Evolutionary conservation across 75 land plant genomes (phyloP).

Genomic region (Adiantum capillusveneris): DNA sequence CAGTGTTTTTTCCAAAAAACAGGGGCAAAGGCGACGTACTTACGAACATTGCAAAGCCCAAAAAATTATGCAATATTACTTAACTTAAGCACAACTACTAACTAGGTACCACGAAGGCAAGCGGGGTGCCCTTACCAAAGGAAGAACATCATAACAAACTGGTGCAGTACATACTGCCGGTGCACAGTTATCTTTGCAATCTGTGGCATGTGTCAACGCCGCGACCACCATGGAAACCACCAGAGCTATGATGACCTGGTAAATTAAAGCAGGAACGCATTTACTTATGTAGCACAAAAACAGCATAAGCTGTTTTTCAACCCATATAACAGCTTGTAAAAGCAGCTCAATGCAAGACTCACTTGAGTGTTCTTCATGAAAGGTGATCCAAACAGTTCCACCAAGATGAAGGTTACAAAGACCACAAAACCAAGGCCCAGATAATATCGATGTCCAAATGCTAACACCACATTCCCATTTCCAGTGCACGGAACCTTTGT

Average conservation of each 20-base stretch:
- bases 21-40: too few species aligned
- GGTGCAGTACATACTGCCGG: constrained; percentile 3
- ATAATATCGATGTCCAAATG: constrained; percentile 31
- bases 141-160: constrained; percentile 17
- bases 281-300: too few species aligned
- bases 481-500: constrained; percentile 18
- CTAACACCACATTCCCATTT: constrained; percentile 30
- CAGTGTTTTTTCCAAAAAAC: too few species aligned
- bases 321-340: too few species aligned
- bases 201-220: constrained; percentile 19
- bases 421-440: constrained; percentile 35
- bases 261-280: too few species aligned
- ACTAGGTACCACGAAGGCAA: too few species aligned
- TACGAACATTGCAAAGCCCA: too few species aligned
- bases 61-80: too few species aligned
- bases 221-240: constrained; percentile 32
- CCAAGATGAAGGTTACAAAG: constrained; percentile 15
- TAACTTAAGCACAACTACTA: too few species aligned
- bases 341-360: neutral
- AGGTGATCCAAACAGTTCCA: constrained; percentile 33
- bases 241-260: constrained; percentile 30
- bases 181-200: constrained; percentile 10
- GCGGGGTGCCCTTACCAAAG: constrained; percentile 1
- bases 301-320: too few species aligned
- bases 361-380: constrained; percentile 35